Evolutionary conservation across 2,329 filamentous ascomycete genomes (phyloP).

Genomic region (Nemania abortiva): DNA sequence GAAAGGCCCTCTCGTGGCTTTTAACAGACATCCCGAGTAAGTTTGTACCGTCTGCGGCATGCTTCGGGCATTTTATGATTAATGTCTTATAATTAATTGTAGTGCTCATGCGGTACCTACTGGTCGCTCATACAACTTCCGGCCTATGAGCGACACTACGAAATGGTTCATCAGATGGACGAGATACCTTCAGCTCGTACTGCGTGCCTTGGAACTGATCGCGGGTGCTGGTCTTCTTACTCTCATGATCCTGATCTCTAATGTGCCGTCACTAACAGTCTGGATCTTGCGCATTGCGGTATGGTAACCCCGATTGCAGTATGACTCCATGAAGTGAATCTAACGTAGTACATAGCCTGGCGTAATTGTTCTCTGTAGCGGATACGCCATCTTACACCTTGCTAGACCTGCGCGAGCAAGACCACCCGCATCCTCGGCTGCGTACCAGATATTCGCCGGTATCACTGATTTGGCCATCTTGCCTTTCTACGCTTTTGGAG

Average conservation of each 20-base stretch:
- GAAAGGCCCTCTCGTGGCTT: conserved; percentile 80
- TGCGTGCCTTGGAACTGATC: conserved; percentile 76
- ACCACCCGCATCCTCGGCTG: conserved; percentile 83
- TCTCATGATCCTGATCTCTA: conserved; percentile 81
- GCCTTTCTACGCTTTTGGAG: conserved; percentile 69
- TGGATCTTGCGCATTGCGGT: conserved; percentile 85
- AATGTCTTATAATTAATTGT: conserved; percentile 8
- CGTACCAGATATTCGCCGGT: conserved; percentile 87
- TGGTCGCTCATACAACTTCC: conserved; percentile 70
- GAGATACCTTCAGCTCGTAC: conserved; percentile 74
- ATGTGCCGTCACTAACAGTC: conserved; percentile 71
- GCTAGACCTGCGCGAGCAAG: conserved; percentile 76
- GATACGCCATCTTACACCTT: conserved; percentile 87
- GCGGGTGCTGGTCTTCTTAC: conserved; percentile 78
- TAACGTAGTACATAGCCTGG: conserved; percentile 69
- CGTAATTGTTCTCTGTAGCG: conserved; percentile 76
- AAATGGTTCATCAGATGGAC: conserved; percentile 78
- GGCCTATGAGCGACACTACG: conserved; percentile 75
- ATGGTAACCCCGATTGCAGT: conserved; percentile 53
- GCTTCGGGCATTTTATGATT: conserved; percentile 12
- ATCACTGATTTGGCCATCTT: conserved; percentile 73
- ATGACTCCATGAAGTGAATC: conserved; percentile 27
- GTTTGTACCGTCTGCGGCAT: conserved; percentile 48
- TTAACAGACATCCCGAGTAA: conserved; percentile 90
- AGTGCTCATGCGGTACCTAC: conserved; percentile 73